These are phyloP conservation scores for Coemansia sp. DNA, from an alignment of 192 early-diverging fungal species.

Conservation along the genomic window DNA sequence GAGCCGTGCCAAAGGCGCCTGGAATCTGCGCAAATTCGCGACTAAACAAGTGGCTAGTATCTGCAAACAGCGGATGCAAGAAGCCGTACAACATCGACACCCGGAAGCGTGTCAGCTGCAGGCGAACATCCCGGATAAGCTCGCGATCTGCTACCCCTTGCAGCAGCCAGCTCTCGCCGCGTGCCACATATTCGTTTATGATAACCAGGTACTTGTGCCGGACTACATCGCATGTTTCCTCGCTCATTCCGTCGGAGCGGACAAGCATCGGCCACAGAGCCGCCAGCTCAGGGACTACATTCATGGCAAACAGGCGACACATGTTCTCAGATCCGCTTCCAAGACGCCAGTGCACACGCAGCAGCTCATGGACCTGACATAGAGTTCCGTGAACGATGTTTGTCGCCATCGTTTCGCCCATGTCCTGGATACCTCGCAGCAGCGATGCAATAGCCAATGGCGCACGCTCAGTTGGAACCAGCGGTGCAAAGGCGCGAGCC, in stretches of 20 bases:
- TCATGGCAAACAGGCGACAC: slow-evolving; percentile 49
- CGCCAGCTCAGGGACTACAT: slow-evolving; percentile 51
- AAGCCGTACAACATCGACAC: slow-evolving; percentile 46
- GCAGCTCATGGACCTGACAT: slow-evolving; percentile 70
- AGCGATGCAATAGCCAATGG: slow-evolving; percentile 50
- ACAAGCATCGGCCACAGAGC: slow-evolving; percentile 38
- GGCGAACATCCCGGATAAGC: slow-evolving; percentile 12
- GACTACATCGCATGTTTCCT: slow-evolving; percentile 55
- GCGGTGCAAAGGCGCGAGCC: slow-evolving; percentile 75
- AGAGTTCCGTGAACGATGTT: slow-evolving; percentile 80
- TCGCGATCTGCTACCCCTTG: slow-evolving; percentile 13
- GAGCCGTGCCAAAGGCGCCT: slow-evolving; percentile 43
- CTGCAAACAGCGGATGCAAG: slow-evolving; percentile 40
- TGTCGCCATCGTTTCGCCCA: slow-evolving; percentile 50
- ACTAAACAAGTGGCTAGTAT: background rate
- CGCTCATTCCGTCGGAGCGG: background rate
- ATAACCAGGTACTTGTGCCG: slow-evolving; percentile 42
- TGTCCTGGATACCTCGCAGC: slow-evolving; percentile 55
- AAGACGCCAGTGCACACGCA: slow-evolving; percentile 66
- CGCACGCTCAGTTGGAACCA: slow-evolving; percentile 66
- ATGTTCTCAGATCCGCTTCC: slow-evolving; percentile 39
- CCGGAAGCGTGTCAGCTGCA: slow-evolving; percentile 48
- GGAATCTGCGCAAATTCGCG: slow-evolving; percentile 26
- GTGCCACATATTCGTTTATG: slow-evolving; percentile 45
- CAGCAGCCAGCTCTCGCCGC: slow-evolving; percentile 44